These are phyloP conservation scores for Nigrograna mackinnonii DNA, from an alignment of 2,329 filamentous ascomycete genomes.

Conservation along the genomic window DNA sequence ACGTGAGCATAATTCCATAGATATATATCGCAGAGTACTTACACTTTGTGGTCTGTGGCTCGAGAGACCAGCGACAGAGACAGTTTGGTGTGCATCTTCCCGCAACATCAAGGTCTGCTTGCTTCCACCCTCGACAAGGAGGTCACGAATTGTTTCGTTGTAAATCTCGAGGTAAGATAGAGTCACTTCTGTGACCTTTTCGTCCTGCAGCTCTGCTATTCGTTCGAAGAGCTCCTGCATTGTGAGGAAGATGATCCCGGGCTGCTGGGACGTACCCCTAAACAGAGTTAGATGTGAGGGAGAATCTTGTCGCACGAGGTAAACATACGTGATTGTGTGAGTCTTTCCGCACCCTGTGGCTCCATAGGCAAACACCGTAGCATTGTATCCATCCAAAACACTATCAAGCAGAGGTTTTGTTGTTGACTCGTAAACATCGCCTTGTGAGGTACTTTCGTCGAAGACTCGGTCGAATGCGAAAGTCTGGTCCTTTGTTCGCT, in stretches of 20 bases:
- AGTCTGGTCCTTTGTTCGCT: slow-evolving; percentile 94
- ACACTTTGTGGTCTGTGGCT: slow-evolving; percentile 91
- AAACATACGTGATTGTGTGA: slow-evolving; percentile 74
- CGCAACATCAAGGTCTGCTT: slow-evolving; percentile 87
- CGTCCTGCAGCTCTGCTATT: slow-evolving; percentile 81
- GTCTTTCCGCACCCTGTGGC: slow-evolving; percentile 98
- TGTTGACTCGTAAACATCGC: slow-evolving; percentile 92
- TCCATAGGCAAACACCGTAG: slow-evolving; percentile 97
- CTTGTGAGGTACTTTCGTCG: slow-evolving; percentile 90
- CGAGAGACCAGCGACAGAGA: slow-evolving; percentile 87
- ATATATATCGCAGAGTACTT: slow-evolving; percentile 10
- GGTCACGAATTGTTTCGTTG: slow-evolving; percentile 96
- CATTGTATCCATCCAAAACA: slow-evolving; percentile 96
- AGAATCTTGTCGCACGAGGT: background rate
- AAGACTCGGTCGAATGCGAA: slow-evolving; percentile 97
- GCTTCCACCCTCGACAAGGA: slow-evolving; percentile 82
- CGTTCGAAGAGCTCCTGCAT: slow-evolving; percentile 99
- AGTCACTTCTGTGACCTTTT: slow-evolving; percentile 87
- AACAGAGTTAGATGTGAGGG: background rate
- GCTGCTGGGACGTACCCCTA: slow-evolving; percentile 81
- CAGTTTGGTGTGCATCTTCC: slow-evolving; percentile 91
- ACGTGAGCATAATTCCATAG: slow-evolving; percentile 20
- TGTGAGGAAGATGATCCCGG: slow-evolving; percentile 96
- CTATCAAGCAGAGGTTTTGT: slow-evolving; percentile 89
- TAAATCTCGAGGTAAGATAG: slow-evolving; percentile 98